Base-by-base conservation (phyloP, 148 eudicot species). In the Cornus kousa region DNA sequence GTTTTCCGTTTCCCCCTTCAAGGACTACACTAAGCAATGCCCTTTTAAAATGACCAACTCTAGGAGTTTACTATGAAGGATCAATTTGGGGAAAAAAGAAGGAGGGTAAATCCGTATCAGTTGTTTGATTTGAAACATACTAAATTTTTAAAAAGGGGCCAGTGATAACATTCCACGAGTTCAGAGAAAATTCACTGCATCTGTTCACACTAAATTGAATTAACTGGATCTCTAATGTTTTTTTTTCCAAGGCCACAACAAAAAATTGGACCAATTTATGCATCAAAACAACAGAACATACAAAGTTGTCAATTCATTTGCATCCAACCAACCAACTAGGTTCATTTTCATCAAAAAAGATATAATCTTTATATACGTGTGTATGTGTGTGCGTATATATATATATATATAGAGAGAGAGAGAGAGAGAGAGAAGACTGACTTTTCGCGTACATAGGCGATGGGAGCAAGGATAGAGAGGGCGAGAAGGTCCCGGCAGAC, bases 371-470 rank as follows among this genome's bases (percentile, higher is more conserved):
- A 53, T 16, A 53, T 11, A 14, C 1, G 59, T 11, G 7, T 53
- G 3, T 16, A 14, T 53, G 3, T 50, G 14, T 50, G 8, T 1
- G 28, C 1, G 1, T 28, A 28, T 28, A 28, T 28, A 28, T 28
- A 28, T 28, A 28, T 28, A 28, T 28, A 28, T 0, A 16, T 12
- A 53, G 59, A 53, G 59, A 53, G 59, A 53, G 59, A 3, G 2
- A 16, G 12, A 53, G 59, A 53, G 59, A 53, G 59, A 53, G 59
- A 3, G 2, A 33, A 40, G 35, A 77, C 89, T 70, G 35, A 95
- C 97, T 87, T 95, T 84, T 95, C 99, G 43, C 93, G 97, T 70
- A 93, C 67, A 78, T 75, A 95, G 55, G 98, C 98, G 50, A 95
- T 70, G 23, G 98, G 98, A 77, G 97, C 97, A 67, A 95, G 98